phyloP scores from a whole-genome alignment of 2,329 filamentous ascomycete species.

The Juglanconis juglandina region DNA sequence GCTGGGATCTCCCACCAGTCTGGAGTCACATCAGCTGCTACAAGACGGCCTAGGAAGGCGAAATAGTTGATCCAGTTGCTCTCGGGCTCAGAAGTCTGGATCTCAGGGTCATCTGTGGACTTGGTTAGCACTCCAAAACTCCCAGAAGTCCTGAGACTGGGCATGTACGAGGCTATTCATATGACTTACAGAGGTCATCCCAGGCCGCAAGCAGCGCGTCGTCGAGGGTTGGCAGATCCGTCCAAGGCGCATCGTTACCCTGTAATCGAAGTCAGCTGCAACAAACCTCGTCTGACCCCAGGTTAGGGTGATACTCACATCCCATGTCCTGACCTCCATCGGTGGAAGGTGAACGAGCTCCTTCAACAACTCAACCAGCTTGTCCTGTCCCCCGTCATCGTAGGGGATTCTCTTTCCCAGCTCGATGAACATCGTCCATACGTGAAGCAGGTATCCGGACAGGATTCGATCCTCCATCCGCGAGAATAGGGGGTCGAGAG shows the following conservation, averaged over 20 bases:
- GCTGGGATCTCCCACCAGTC: slow-evolving; percentile 19
- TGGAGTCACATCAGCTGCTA: slow-evolving; percentile 14
- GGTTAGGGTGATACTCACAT: slow-evolving; percentile 1
- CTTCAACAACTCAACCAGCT: slow-evolving; percentile 13
- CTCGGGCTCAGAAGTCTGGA: slow-evolving; percentile 12
- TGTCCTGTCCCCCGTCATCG: slow-evolving; percentile 14
- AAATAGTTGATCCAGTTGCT: slow-evolving; percentile 17
- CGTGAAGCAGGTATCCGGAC: slow-evolving; percentile 16
- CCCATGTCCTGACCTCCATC: slow-evolving; percentile 19
- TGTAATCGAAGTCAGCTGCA: not conserved
- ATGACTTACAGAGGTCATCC: slow-evolving; percentile 15
- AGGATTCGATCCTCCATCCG: slow-evolving; percentile 17
- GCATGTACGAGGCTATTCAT: fast-evolving
- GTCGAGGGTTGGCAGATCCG: slow-evolving; percentile 16
- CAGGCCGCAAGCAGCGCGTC: slow-evolving; percentile 15
- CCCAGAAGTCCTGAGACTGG: not conserved
- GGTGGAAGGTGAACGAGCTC: slow-evolving; percentile 15
- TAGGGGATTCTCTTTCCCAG: slow-evolving; percentile 17
- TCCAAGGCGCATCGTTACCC: slow-evolving; percentile 18
- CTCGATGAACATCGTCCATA: slow-evolving; percentile 19
- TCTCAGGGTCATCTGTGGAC: slow-evolving; percentile 12
- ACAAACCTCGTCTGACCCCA: not conserved
- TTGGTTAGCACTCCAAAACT: not conserved
- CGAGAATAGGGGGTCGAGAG: slow-evolving; percentile 10
- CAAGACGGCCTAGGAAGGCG: slow-evolving; percentile 16